Conservation (phyloP, 2,329 filamentous ascomycete genomes). For the Sclerotinia trifoliorum region DNA sequence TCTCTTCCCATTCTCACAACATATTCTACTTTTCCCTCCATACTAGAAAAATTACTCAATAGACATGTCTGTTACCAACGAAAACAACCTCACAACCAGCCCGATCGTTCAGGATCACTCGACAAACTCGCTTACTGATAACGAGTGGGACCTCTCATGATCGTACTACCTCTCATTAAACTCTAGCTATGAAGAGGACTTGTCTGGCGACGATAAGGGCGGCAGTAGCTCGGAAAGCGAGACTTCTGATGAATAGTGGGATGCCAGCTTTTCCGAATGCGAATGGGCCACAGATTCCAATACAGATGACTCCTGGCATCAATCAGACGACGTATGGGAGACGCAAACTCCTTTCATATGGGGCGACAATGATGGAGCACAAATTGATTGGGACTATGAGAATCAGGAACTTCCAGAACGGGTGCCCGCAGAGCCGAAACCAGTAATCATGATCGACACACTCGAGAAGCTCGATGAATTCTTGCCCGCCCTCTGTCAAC, state of each 20-base stretch:
- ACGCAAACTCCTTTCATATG: too few relatives aligned
- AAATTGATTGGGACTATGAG: neutral
- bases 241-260: too few relatives aligned
- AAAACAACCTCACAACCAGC: neutral
- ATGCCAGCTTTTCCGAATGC: too few relatives aligned
- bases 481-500: neutral
- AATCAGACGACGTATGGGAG: neutral
- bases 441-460: neutral
- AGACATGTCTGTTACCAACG: neutral
- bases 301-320: neutral
- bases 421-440: neutral
- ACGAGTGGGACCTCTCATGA: neutral
- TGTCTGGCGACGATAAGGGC: neutral
- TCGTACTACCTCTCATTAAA: neutral
- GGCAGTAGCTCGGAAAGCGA: neutral
- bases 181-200: neutral
- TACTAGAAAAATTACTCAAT: neutral
- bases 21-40: fast-evolving
- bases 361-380: neutral
- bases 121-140: neutral
- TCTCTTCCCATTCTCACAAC: neutral
- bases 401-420: too few relatives aligned
- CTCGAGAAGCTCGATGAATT: constrained; percentile 4
- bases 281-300: neutral
- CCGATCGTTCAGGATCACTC: neutral